Evolutionary conservation across 2,329 filamentous ascomycete genomes (phyloP), one percentile per base, ranked within the genome.

Genomic region (Kalmusia sp.): DNA sequence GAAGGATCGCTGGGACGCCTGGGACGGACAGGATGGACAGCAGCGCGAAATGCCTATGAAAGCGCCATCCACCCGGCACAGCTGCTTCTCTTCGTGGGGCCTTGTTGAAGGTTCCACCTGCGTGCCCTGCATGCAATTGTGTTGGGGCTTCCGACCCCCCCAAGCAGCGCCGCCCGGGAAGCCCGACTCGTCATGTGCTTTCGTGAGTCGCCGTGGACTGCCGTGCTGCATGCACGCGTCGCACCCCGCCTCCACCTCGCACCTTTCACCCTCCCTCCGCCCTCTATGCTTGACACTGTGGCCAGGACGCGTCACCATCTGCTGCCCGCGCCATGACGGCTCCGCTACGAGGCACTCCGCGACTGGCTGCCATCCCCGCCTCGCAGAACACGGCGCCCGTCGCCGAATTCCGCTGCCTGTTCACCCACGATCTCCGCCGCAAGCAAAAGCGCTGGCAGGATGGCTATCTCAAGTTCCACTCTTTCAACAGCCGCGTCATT

Each of bases 361-460:
- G 63, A 38, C 43, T 59, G 44, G 59, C 68, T 24, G 62, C 62
- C 41, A 69, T 82, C 39, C 77, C 81, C 35, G 76, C 77, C 25
- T 82, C 82, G 12, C 84, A 87, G 63, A 87, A 84, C 64, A 89
- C 87, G 17, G 91, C 92, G 2, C 81, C 84, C 0, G 92, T 97
- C 33, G 80, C 90, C 68, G 92, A 96, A 68, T 96, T 89, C 73
- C 83, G 85, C 57, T 97, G 93, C 72, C 86, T 97, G 4, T 97
- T 91, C 75, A 96, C 92, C 2, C 86, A 91, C 69, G 93, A 97
- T 69, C 73, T 96, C 35, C 86, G 87, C 46, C 87, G 91, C 51
- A 97, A 97, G 77, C 87, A 91, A 63, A 97, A 97, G 72, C 82
- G 91, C 55, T 97, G 93, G 93, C 91, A 96, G 67, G 93, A 97